A percentile compares a stretch with the other conserved stretches of the same genome.
phyloP scores from a whole-genome alignment of 305 asterid genomes.

The Solanum aculeatissimum region DNA sequence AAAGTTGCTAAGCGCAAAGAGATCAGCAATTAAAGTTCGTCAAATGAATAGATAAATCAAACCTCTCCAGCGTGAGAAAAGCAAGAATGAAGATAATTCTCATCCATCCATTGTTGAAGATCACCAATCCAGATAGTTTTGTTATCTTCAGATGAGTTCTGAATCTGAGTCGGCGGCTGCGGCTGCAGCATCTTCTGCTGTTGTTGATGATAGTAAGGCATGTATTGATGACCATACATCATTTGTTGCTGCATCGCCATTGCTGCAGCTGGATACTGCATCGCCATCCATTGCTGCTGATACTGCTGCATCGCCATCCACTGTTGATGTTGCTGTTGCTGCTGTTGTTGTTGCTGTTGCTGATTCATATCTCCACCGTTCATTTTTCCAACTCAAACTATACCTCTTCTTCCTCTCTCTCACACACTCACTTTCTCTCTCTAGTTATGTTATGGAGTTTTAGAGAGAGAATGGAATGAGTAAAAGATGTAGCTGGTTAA shows the following conservation, averaged over 20 bases:
- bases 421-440: not conserved
- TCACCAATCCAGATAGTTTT: constrained; percentile 98
- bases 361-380: constrained; percentile 78
- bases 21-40: not conserved
- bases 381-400: constrained; percentile 19
- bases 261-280: constrained; percentile 63
- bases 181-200: constrained; percentile 27
- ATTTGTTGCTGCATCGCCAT: constrained; percentile 84
- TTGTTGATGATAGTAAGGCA: constrained; percentile 65
- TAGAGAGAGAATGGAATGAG: constrained; percentile 11
- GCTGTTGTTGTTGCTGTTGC: constrained; percentile 18
- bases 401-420: constrained; percentile 14
- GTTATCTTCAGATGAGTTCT: constrained; percentile 62
- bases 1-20: not conserved
- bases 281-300: constrained; percentile 53
- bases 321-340: constrained; percentile 41
- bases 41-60: not conserved
- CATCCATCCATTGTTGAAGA: constrained; percentile 99
- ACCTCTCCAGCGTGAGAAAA: constrained; percentile 83
- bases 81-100: constrained; percentile 65
- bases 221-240: constrained; percentile 68
- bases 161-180: constrained; percentile 48
- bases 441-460: not conserved
- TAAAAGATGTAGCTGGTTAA: not conserved
- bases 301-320: constrained; percentile 33